Base-by-base conservation (phyloP, 2,329 filamentous ascomycete genomes). In the Chaetomium sp. region DNA sequence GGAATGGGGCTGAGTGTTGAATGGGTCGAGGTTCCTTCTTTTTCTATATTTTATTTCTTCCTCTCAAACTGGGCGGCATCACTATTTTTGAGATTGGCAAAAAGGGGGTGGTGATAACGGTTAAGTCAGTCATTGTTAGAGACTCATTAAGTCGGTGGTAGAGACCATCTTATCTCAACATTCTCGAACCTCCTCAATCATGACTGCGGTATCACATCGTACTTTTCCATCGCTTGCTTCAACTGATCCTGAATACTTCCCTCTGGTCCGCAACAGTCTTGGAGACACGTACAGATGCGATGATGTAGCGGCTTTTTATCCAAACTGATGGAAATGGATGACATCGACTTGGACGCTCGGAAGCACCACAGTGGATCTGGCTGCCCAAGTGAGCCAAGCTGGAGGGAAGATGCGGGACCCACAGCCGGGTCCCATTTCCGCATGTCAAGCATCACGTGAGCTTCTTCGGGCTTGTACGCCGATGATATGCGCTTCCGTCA, bases 401-500 rank as follows among this genome's bases (percentile, higher is more conserved):
- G n/a, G n/a, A n/a, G n/a, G n/a, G n/a, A n/a, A n/a, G n/a, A n/a
- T n/a, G 35, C 35, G 13, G 13, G 35, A 16, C 33, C 33, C 3
- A 13, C 33, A 38, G 33, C 33, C 33, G 33, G 31, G 7, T 6
- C 8, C 31, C 19, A 12, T 23, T 42, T 4, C 35, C 16, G n/a
- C n/a, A 25, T 27, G 0, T 21, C 3, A n/a, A n/a, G n/a, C 4
- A 9, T 45, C 62, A 64, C 62, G 62, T 64, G 56, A 21, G 38
- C 25, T 8, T 7, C 16, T 12, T 27, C n/a, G 13, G 23, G 3
- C 19, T 27, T 38, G 27, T 51, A 56, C 23, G 64, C 70, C 70
- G 70, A 71, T 57, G 65, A 64, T 71, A 71, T 70, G 69, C 70
- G 70, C 38, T 6, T 6, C 27, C 27, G 27, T 42, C 38, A 42